Base-by-base conservation (phyloP, 1,139 yeast species). In the Candida buenavistaensis region DNA sequence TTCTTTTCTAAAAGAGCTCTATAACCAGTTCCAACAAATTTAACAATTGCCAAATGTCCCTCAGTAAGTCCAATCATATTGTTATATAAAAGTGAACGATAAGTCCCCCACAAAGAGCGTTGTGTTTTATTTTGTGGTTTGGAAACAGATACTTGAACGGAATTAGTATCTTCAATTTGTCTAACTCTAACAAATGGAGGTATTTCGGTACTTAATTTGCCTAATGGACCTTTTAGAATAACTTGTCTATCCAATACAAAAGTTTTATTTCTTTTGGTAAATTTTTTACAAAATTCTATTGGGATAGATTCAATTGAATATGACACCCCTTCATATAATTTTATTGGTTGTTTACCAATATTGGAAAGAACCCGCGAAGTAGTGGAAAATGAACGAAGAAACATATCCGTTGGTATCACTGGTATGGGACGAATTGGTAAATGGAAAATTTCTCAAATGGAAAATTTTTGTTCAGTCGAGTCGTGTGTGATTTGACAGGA, bases 1-100 rank as follows among this genome's bases (percentile, higher is more conserved):
- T 68, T 70, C 30, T 69, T 75, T 45, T 82, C 83, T 33, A 86
- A 62, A 25, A 75, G 68, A 3, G 95, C 96, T 62, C 97, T 81
- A 73, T 87, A 94, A 56, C 99, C 99, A 11, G 97, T 92, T 47
- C 99, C 99, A 16, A 89, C 96, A 49, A 94, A 84, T 61, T 82
- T 85, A 46, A 94, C 74, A 40, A 90, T 83, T 25, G 95, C 79
- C 46, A 89, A 66, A 57, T 92, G 97, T 10, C 97, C 97, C 50
- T 90, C 97, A 27, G 88, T 78, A 23, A 89, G 95, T 32, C 99
- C 99, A 32, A 77, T 69, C 25, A 92, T 72, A 50, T 84, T 78
- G 62, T 92, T 92, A 51, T 80, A 79, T 33, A 94, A 59, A 40
- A 83, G 70, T 0, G 95, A 76, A 54, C 98, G 77, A 32, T 86